phyloP scores from a whole-genome alignment of 139 green algal genomes.

The Tetratostichococcus sp. region DNA sequence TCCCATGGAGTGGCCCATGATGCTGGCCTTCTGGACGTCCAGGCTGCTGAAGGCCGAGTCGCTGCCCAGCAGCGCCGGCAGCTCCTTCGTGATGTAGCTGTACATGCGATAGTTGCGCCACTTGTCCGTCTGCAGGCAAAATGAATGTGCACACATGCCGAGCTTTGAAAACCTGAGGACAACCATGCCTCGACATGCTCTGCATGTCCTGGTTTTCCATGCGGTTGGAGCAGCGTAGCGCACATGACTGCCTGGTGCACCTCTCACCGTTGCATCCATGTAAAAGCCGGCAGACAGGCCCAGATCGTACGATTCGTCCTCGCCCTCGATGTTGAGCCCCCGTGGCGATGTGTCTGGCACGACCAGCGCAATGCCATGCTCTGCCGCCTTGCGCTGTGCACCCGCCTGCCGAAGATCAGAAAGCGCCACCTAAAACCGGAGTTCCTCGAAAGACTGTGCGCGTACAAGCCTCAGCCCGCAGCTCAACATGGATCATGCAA shows the following conservation, averaged over 20 bases:
- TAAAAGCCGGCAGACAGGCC: constrained; percentile 80
- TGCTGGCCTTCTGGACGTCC: constrained; percentile 38
- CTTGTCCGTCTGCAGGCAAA: constrained; percentile 6
- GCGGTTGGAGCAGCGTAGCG: too few relatives aligned
- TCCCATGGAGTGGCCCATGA: constrained; percentile 88
- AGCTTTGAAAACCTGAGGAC: too few relatives aligned
- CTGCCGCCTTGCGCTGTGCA: constrained; percentile 57
- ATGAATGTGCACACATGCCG: too few relatives aligned
- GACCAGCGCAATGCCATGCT: constrained; percentile 74
- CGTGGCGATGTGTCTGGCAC: constrained; percentile 88
- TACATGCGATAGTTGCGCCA: constrained; percentile 94
- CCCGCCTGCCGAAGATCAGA: constrained; percentile 17
- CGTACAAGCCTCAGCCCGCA: too few relatives aligned
- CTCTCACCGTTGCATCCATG: constrained; percentile 73
- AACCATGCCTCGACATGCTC: too few relatives aligned
- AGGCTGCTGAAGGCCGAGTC: constrained; percentile 35
- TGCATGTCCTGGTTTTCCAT: too few relatives aligned
- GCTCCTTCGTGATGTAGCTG: constrained; percentile 81
- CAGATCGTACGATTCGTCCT: constrained; percentile 62
- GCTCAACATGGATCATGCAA: too few relatives aligned
- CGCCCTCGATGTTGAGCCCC: constrained; percentile 60
- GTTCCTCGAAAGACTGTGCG: too few relatives aligned
- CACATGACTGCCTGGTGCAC: too few relatives aligned
- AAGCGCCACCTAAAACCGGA: neutral
- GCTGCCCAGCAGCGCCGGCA: constrained; percentile 42